phyloP scores from a whole-genome alignment of 352 stramenopile species.

The Globisporangium barbulae region DNA sequence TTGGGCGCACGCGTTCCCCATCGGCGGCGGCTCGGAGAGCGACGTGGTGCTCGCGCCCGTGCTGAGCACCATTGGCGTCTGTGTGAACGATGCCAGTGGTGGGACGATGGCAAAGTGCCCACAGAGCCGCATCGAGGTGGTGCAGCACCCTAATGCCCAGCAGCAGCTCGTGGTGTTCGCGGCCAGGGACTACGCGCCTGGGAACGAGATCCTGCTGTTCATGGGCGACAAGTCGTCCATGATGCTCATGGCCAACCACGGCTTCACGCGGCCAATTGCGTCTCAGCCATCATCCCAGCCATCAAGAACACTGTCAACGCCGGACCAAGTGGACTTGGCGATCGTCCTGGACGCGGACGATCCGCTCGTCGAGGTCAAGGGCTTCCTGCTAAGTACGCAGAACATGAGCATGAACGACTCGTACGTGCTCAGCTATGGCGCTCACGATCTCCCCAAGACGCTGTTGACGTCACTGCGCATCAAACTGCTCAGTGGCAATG shows the following conservation, averaged over 20 bases:
- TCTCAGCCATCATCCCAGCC: constrained; percentile 2
- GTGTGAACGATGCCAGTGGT: constrained; percentile 19
- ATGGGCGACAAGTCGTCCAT: constrained; percentile 33
- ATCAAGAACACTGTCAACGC: neutral
- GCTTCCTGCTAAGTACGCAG: constrained; percentile 31
- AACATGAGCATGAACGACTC: constrained; percentile 43
- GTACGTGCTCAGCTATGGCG: constrained; percentile 31
- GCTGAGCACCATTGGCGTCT: constrained; percentile 38
- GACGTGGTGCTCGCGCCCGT: constrained; percentile 39
- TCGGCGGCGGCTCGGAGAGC: constrained; percentile 17
- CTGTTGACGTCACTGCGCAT: constrained; percentile 39
- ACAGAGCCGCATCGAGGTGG: constrained; percentile 24
- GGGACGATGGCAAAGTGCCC: constrained; percentile 18
- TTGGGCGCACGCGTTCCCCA: constrained; percentile 35
- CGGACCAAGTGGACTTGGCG: constrained; percentile 46
- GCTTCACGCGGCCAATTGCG: constrained; percentile 24
- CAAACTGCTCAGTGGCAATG: constrained; percentile 35
- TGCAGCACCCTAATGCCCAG: constrained; percentile 12
- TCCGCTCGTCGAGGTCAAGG: constrained; percentile 31
- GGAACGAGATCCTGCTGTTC: constrained; percentile 30
- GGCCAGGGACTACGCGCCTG: constrained; percentile 20
- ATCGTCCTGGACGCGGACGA: constrained; percentile 40
- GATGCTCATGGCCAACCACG: constrained; percentile 49
- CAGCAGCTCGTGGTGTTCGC: constrained; percentile 35
- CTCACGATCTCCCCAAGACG: constrained; percentile 12